Percentiles rank a stretch among this genome's conserved stretches.
phyloP scores from a whole-genome alignment of 2,329 filamentous ascomycete species.

The Colletotrichum eremochloae region DNA sequence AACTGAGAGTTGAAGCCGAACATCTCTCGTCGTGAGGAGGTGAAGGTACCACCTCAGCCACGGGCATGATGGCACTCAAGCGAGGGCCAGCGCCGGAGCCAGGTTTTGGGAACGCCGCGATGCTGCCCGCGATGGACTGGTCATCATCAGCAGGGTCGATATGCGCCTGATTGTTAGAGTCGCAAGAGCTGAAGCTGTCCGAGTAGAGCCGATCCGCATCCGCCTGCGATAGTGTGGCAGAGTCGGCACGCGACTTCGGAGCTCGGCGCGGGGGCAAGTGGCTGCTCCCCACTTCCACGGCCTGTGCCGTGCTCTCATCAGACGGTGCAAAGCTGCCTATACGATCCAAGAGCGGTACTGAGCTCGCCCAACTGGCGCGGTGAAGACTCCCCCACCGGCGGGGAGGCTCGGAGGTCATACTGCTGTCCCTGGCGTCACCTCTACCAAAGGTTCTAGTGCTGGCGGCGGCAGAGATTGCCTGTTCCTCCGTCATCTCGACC shows the following conservation, averaged over 20 bases:
- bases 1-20: conserved; percentile 40
- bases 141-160: background rate
- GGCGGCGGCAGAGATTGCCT: background rate
- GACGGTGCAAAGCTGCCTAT: conserved; percentile 42
- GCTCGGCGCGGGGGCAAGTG: background rate
- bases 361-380: conserved; percentile 43
- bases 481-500: conserved; percentile 6
- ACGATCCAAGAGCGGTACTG: conserved; percentile 41
- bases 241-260: conserved; percentile 34
- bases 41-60: conserved; percentile 52
- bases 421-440: conserved; percentile 30
- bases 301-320: conserved; percentile 18
- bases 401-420: conserved; percentile 34
- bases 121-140: conserved; percentile 33
- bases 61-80: conserved; percentile 56
- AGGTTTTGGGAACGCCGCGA: conserved; percentile 23
- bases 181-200: conserved; percentile 26
- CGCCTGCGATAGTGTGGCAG: conserved; percentile 37
- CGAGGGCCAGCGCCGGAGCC: conserved; percentile 43
- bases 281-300: background rate
- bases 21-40: conserved; percentile 33
- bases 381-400: conserved; percentile 39
- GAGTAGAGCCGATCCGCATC: conserved; percentile 37
- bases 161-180: background rate
- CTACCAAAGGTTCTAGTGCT: conserved; percentile 6